Evolutionary conservation across 2,329 filamentous ascomycete genomes (phyloP).

Genomic region (Alternaria sp.): DNA sequence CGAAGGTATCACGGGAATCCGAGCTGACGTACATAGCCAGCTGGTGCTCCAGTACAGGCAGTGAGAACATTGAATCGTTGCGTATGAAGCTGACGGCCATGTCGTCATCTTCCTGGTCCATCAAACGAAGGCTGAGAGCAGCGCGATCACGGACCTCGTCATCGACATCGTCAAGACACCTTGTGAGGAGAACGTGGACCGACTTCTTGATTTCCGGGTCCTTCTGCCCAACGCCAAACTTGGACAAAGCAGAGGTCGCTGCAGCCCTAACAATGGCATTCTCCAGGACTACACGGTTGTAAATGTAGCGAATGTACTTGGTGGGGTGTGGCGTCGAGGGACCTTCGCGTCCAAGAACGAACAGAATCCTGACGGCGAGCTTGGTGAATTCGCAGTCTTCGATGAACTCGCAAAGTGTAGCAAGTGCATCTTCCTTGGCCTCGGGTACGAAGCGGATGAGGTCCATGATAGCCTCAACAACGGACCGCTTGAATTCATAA

Average conservation of each 20-base stretch:
- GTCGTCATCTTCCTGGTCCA: constrained; percentile 86
- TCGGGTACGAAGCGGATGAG: constrained; percentile 99
- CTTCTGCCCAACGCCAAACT: constrained; percentile 94
- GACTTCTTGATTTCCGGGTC: constrained; percentile 97
- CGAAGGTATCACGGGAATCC: constrained; percentile 85
- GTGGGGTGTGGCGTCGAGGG: constrained; percentile 95
- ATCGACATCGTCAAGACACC: constrained; percentile 95
- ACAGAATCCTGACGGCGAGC: constrained; percentile 91
- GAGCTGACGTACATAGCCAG: constrained; percentile 97
- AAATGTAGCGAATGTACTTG: constrained; percentile 99
- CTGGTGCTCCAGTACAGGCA: constrained; percentile 95
- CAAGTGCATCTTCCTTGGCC: constrained; percentile 79
- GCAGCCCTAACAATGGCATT: constrained; percentile 95
- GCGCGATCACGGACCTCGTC: constrained; percentile 97
- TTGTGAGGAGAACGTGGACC: constrained; percentile 87
- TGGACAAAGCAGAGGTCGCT: constrained; percentile 92
- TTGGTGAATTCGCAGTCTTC: constrained; percentile 99
- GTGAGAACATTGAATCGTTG: constrained; percentile 95
- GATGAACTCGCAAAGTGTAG: constrained; percentile 97
- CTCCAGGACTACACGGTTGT: constrained; percentile 96
- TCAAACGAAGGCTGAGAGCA: constrained; percentile 88
- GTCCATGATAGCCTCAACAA: constrained; percentile 99
- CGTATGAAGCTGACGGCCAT: constrained; percentile 88
- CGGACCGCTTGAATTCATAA: constrained; percentile 96
- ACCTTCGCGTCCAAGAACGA: constrained; percentile 91